phyloP scores from a whole-genome alignment of 345 rosid species.

The Euphorbia pulcherrima region DNA sequence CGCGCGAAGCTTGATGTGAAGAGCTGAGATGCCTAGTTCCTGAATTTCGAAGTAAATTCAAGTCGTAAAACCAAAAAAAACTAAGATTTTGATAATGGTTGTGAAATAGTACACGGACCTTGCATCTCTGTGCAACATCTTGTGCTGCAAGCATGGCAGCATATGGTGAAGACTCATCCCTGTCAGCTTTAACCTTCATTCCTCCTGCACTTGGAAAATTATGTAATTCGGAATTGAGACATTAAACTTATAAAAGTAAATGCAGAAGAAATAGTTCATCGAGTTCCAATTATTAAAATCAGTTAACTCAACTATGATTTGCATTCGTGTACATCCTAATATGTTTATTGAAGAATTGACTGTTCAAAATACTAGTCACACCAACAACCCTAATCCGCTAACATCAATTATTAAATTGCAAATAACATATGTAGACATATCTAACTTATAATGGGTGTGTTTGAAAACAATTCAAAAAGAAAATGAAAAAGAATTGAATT shows the following conservation, averaged over 20 bases:
- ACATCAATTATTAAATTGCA: no score
- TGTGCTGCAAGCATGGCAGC: constrained; percentile 96
- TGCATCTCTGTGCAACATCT: constrained; percentile 79
- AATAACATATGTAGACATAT: not conserved
- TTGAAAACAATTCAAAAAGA: no score
- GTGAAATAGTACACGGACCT: constrained; percentile 34
- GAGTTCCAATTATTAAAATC: not conserved
- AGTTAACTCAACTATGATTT: not conserved
- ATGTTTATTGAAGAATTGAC: not conserved
- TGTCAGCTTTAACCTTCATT: constrained; percentile 92
- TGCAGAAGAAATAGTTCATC: not conserved
- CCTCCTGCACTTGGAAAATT: constrained; percentile 43
- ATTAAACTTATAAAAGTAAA: not conserved
- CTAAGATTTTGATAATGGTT: not conserved
- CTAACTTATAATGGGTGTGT: no score
- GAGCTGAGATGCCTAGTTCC: constrained; percentile 81
- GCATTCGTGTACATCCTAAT: not conserved
- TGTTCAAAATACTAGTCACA: not conserved
- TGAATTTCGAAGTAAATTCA: constrained; percentile 14
- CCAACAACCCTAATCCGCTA: not conserved
- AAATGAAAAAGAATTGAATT: no score
- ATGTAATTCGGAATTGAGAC: not conserved
- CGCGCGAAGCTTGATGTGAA: constrained; percentile 84
- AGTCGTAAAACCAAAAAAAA: not conserved
- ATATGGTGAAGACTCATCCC: constrained; percentile 91